phyloP scores from a whole-genome alignment of 305 asterid species.

The Salvia sclarea region DNA sequence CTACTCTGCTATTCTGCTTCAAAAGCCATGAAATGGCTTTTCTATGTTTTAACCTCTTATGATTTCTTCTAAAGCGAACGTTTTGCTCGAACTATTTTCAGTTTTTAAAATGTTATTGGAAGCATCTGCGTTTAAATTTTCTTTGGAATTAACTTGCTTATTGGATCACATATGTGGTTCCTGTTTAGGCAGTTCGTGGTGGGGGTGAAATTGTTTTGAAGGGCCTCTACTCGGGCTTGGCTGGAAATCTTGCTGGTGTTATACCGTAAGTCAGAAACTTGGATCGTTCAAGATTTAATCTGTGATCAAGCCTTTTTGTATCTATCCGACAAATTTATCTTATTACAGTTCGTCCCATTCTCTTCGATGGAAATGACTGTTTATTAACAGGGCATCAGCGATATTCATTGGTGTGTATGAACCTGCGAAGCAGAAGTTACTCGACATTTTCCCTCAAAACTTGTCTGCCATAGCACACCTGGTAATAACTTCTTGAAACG shows the following conservation, averaged over 20 bases:
- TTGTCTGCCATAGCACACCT: slow-evolving; percentile 68
- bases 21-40: neutral
- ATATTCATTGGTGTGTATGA: slow-evolving; percentile 74
- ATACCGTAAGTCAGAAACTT: slow-evolving; percentile 61
- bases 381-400: slow-evolving; percentile 67
- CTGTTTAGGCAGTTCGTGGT: slow-evolving; percentile 58
- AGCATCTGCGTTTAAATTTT: neutral
- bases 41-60: no score
- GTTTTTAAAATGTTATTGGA: neutral
- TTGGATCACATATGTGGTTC: slow-evolving; percentile 27
- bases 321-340: no score
- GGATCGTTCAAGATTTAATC: neutral
- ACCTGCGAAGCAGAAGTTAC: slow-evolving; percentile 63
- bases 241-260: slow-evolving; percentile 72
- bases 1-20: neutral
- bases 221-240: slow-evolving; percentile 75
- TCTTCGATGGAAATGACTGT: no score
- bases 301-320: neutral
- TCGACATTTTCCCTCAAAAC: slow-evolving; percentile 56
- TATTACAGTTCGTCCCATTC: no score
- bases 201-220: slow-evolving; percentile 59
- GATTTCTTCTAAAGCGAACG: slow-evolving; percentile 5
- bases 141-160: slow-evolving; percentile 5
- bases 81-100: slow-evolving; percentile 4
- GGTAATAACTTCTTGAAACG: slow-evolving; percentile 36